phyloP scores from a whole-genome alignment of 2,329 filamentous ascomycete genomes.

The Fusarium chuoi region DNA sequence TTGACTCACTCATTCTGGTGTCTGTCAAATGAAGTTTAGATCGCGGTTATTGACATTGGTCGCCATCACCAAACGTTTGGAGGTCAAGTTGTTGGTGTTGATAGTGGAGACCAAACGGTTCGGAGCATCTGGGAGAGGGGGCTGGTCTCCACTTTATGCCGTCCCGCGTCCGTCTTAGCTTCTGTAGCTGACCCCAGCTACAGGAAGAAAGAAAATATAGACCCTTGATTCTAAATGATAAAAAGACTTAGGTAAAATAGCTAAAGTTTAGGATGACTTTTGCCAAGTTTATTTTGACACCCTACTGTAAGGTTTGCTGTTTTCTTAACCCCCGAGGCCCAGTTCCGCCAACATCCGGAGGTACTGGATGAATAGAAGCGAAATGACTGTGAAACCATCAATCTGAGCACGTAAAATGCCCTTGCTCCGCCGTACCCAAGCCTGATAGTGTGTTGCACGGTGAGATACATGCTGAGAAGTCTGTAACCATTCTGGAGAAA shows the following conservation, averaged over 20 bases:
- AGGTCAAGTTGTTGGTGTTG: not conserved
- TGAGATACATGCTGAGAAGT: not conserved
- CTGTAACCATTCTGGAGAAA: rapidly evolving
- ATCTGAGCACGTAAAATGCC: not conserved
- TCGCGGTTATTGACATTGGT: not conserved
- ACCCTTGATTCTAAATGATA: too few relatives aligned
- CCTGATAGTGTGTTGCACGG: too few relatives aligned
- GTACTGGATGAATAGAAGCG: too few relatives aligned
- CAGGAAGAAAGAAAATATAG: too few relatives aligned
- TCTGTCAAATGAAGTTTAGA: not conserved
- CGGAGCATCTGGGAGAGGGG: not conserved
- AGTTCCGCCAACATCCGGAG: not conserved
- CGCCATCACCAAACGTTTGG: not conserved
- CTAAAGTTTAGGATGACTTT: too few relatives aligned
- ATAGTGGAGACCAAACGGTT: not conserved
- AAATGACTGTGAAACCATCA: not conserved
- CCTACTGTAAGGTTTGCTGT: too few relatives aligned
- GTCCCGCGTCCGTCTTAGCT: not conserved
- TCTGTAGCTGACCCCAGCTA: not conserved
- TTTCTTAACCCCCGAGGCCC: too few relatives aligned
- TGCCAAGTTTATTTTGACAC: too few relatives aligned
- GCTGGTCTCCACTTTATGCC: not conserved
- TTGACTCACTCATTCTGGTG: not conserved
- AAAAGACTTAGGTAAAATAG: too few relatives aligned
- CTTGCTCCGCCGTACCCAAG: too few relatives aligned